Evolutionary conservation across 805 yeast genomes (phyloP), one percentile per base, ranked within the genome.

Genomic region (Lachancea cidri): DNA sequence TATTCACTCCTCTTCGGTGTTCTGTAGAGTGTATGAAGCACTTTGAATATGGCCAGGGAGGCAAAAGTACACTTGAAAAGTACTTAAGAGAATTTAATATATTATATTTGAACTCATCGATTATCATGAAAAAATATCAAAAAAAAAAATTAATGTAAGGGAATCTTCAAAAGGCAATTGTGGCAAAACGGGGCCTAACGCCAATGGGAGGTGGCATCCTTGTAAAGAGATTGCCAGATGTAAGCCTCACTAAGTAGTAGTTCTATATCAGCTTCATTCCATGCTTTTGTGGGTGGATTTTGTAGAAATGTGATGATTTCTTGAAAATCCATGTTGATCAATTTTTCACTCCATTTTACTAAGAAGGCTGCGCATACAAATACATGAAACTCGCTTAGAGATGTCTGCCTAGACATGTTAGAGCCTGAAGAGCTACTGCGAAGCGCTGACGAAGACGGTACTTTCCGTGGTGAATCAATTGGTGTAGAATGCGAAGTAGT

Each of bases 291-390:
- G 18, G 97, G 97, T 7, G 89, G 83, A 46, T 83, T 85, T 62
- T 93, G 98, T 36, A 93, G 68, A 57, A 86, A 91, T 62, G 94
- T 82, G 66, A 93, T 79, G 27, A 88, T 86, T 47, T 87, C 98
- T 65, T 93, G 98, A 60, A 93, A 93, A 49, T 91, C 98, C 88
- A 83, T 86, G 7, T 73, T 71, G 59, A 83, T 78, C 48, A 93
- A 67, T 48, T 79, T 81, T 41, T 74, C 79, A 47, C 93, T 79
- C 81, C 95, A 93, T 56, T 86, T 82, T 46, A 88, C 84, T 51
- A 93, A 68, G 57, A 91, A 93, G 16, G 98, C 98, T 16, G 98
- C 96, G 65, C 98, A 93, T 3, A 93, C 98, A 60, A 91, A 93
- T 6, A 93, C 86, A 60, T 93, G 98, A 65, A 93, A 93, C 55